A percentile compares a stretch with the other conserved stretches of the same genome.
Evolutionary conservation across 345 rosid species (phyloP).

Genomic region (Populus davidiana): DNA sequence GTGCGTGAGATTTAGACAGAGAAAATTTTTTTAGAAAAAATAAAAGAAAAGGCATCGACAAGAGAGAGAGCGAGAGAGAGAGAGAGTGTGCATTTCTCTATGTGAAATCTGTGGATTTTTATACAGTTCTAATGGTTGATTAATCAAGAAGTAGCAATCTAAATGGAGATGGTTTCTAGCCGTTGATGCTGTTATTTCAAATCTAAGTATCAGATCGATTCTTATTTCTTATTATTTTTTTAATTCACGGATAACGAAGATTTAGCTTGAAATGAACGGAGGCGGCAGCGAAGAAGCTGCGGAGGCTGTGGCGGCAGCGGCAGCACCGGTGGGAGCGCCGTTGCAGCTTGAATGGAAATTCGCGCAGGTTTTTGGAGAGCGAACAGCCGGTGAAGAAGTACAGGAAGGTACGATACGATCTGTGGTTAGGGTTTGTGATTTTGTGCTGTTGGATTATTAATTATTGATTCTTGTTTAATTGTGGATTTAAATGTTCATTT

Average conservation of each 20-base stretch:
- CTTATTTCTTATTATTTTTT: not conserved
- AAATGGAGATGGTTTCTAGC: not conserved
- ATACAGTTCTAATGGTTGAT: conserved; percentile 9
- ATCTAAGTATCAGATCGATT: conserved; percentile 9
- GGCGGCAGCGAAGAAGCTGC: conserved; percentile 3
- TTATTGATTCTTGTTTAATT: not conserved
- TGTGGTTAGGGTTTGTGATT: not conserved
- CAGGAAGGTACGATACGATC: conserved; percentile 23
- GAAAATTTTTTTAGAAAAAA: not conserved
- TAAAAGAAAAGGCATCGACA: not conserved
- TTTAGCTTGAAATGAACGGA: conserved; percentile 9
- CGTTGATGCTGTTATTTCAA: not conserved
- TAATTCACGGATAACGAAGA: not conserved
- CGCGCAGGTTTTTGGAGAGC: conserved; percentile 32
- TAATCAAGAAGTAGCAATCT: not conserved
- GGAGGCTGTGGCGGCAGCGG: conserved; percentile 12
- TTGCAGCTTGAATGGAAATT: conserved; percentile 32
- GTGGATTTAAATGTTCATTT: not conserved
- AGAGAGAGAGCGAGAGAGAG: not conserved
- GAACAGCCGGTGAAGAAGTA: conserved; percentile 31
- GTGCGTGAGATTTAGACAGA: conserved; percentile 3
- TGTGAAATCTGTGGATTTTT: conserved; percentile 4
- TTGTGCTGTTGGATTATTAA: not conserved
- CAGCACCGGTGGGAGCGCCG: conserved; percentile 8
- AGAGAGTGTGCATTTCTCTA: not conserved